Conservation (phyloP, 1,284 basidiomycete genomes). For the Ceratobasidium theobromae region DNA sequence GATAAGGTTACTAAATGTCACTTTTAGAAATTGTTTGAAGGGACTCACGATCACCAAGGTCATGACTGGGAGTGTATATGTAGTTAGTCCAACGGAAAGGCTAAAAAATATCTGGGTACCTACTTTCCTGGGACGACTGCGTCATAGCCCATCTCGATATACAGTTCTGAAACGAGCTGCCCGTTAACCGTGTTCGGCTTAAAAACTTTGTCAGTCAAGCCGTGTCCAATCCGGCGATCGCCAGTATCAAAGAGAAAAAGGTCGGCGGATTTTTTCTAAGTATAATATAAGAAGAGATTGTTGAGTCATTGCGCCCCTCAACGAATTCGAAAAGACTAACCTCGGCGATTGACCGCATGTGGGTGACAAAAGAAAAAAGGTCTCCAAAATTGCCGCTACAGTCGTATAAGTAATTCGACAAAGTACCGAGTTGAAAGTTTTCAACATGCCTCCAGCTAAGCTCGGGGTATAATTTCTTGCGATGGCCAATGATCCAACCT, state of each 20-base stretch:
- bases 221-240: constrained; percentile 9
- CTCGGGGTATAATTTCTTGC: not conserved
- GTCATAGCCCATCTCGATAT: not conserved
- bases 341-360: not conserved
- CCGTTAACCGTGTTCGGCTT: not conserved
- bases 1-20: no score
- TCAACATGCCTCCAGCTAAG: not conserved
- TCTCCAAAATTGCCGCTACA: constrained; percentile 15
- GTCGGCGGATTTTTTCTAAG: not conserved
- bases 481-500: constrained; percentile 14
- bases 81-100: not conserved
- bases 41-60: not conserved
- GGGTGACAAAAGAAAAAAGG: constrained; percentile 7
- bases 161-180: not conserved
- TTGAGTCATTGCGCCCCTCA: no score
- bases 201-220: not conserved
- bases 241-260: constrained; percentile 5
- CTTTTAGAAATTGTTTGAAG: no score
- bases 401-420: not conserved
- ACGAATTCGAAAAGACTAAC: not conserved
- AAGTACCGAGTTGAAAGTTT: no score
- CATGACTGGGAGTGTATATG: not conserved
- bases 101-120: not conserved
- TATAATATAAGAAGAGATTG: not conserved
- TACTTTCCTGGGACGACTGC: constrained; percentile 4